Evolutionary conservation across 257 asterid genomes (phyloP).

Genomic region (Prunella vulgaris): DNA sequence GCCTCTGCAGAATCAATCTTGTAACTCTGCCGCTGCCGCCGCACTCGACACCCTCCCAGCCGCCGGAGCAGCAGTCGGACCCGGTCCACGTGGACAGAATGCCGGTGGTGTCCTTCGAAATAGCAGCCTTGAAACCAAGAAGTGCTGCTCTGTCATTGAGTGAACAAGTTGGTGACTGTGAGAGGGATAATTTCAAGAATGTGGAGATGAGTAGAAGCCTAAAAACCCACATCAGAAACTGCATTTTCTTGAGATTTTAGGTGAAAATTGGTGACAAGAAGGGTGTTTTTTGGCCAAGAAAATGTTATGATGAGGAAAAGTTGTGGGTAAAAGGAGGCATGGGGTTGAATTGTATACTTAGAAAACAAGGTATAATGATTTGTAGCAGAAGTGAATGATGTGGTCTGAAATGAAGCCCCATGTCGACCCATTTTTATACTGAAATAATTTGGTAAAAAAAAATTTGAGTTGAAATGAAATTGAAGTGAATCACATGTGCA

Average conservation of each 20-base stretch:
- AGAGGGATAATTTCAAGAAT: constrained; percentile 17
- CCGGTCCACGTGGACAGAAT: constrained; percentile 70
- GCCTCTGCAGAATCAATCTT: constrained; percentile 56
- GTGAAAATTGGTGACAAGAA: neutral
- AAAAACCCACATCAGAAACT: constrained; percentile 40
- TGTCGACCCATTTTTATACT: constrained; percentile 53
- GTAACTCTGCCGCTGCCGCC: constrained; percentile 57
- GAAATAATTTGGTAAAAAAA: neutral
- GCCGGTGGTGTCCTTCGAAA: constrained; percentile 66
- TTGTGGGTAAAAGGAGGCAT: no score
- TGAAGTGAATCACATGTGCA: constrained; percentile 59
- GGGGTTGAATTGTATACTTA: constrained; percentile 25
- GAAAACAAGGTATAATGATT: constrained; percentile 61
- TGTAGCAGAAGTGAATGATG: constrained; percentile 29
- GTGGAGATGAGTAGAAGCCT: constrained; percentile 28
- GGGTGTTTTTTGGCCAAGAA: neutral
- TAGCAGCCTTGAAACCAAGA: constrained; percentile 61
- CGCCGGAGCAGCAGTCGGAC: constrained; percentile 79
- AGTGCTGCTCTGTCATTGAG: constrained; percentile 66
- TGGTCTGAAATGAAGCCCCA: constrained; percentile 46
- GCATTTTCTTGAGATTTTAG: constrained; percentile 33
- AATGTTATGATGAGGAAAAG: no score
- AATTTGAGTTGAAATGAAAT: no score
- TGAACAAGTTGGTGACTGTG: constrained; percentile 41
- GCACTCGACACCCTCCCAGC: constrained; percentile 96